These are phyloP conservation scores for Glaciozyma martinii DNA, from an alignment of 768 basidiomycete genomes.

Conservation along the genomic window DNA sequence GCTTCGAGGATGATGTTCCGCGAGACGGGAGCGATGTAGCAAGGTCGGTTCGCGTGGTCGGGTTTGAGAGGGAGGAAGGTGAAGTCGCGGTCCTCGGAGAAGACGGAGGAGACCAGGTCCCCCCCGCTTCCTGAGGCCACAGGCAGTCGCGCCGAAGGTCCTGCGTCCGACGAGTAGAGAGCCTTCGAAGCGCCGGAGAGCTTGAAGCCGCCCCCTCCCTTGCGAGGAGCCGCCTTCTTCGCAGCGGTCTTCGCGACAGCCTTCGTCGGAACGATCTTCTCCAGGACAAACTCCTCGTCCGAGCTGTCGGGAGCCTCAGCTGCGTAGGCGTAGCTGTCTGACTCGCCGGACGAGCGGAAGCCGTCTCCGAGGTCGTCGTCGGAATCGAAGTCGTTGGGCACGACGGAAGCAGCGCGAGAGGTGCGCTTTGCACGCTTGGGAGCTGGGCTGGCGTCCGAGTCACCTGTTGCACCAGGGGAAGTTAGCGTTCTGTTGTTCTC, in stretches of 20 bases:
- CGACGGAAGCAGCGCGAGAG: too few species aligned
- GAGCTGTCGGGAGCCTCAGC: not conserved
- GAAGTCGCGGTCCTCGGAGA: constrained; percentile 49
- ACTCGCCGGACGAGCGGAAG: constrained; percentile 13
- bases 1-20: constrained; percentile 88
- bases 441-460: not conserved
- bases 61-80: constrained; percentile 76
- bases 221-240: constrained; percentile 3
- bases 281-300: constrained; percentile 20
- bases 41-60: constrained; percentile 82
- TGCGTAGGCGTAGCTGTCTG: constrained; percentile 8
- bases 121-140: not conserved
- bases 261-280: not conserved
- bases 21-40: constrained; percentile 85
- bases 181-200: constrained; percentile 3
- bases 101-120: constrained; percentile 11
- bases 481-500: too few species aligned
- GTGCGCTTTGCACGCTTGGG: not conserved
- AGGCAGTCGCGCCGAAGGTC: constrained; percentile 7
- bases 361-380: constrained; percentile 10
- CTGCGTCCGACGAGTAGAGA: not conserved
- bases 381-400: constrained; percentile 7
- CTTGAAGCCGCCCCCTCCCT: constrained; percentile 13
- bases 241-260: constrained; percentile 3
- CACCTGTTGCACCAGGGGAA: not conserved